Percentiles rank a stretch among this genome's conserved stretches.
phyloP scores from a whole-genome alignment of 371 early-diverging fungal genomes.

The Mucor plumbeus region DNA sequence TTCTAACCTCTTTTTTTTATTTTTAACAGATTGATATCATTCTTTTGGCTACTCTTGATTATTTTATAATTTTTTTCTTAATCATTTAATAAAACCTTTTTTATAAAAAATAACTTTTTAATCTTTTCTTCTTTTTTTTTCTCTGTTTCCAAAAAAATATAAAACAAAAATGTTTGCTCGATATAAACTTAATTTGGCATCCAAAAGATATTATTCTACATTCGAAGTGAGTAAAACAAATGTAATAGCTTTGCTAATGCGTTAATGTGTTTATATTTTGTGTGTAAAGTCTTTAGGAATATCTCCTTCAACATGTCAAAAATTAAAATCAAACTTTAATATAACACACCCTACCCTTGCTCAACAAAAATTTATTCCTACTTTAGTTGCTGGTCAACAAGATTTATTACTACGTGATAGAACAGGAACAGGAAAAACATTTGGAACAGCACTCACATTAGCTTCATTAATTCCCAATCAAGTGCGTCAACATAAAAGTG shows the following conservation, averaged over 20 bases:
- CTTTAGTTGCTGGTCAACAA: conserved; percentile 49
- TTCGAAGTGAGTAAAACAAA: conserved; percentile 22
- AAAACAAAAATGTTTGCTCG: not conserved
- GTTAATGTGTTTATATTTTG: not conserved
- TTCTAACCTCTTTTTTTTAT: conserved; percentile 9
- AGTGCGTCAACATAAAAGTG: conserved; percentile 17
- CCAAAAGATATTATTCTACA: conserved; percentile 20
- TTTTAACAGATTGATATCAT: conserved; percentile 9
- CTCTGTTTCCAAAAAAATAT: not conserved
- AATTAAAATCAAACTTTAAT: conserved; percentile 49
- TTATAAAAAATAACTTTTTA: conserved; percentile 7
- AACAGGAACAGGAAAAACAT: conserved; percentile 84
- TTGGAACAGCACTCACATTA: conserved; percentile 67
- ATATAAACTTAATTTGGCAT: not conserved
- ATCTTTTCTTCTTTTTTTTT: not conserved
- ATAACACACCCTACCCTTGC: conserved; percentile 55
- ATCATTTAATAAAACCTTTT: conserved; percentile 11
- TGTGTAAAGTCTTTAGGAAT: conserved; percentile 57
- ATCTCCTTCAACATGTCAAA: conserved; percentile 44
- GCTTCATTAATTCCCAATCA: conserved; percentile 21
- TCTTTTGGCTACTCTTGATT: not conserved
- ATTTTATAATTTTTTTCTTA: not conserved
- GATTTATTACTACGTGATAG: conserved; percentile 74
- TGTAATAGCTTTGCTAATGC: not conserved
- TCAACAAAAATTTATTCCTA: conserved; percentile 65